Base-by-base conservation (phyloP, 2,329 filamentous ascomycete species). In the Akanthomyces muscarius region DNA sequence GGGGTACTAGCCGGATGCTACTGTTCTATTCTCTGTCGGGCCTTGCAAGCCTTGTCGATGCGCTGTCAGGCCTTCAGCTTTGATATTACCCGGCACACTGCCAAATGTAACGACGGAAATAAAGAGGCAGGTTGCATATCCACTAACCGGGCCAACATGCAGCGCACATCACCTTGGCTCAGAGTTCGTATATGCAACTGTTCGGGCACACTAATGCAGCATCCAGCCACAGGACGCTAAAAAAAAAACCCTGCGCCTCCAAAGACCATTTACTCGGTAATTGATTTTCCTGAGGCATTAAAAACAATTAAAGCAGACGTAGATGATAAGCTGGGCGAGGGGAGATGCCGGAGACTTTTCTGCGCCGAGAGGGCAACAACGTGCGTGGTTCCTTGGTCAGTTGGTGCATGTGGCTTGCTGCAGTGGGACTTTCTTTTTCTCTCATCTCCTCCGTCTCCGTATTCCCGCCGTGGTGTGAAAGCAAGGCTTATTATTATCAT, bases 41-140 rank as follows among this genome's bases (percentile, higher is more conserved):
- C 16, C 8, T n/a, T 14, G 33, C 21, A 38, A 41, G 38, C 38
- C 38, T 41, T 16, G 38, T 41, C 38, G 5, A 41, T 41, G 30
- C 41, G 8, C n/a, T 33, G 7, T 28, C 3, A 13, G 14, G 25
- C n/a, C 30, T 41, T 8, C 11, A 13, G 13, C 38, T 33, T 6
- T 21, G 23, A 54, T 30, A 30, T 41, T 23, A 18, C 14, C 38
- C 16, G 23, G 23, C 21, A 44, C 10, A 21, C 36, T 42, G 38
- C 44, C 16, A 33, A 36, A 51, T 59, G 56, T 42, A 51, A 59
- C 56, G 45, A 42, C 41, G 56, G 56, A 51, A 42, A 59, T 59
- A 51, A 59, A 30, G 36, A 30, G 36, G 47, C 18, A 30, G 10
- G 21, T 23, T 41, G 36, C 56, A 42, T 59, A 28, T 50, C 56